These are phyloP conservation scores for Chalciporus sphaerocephalus DNA, from an alignment of 768 basidiomycete genomes.

Conservation along the genomic window DNA sequence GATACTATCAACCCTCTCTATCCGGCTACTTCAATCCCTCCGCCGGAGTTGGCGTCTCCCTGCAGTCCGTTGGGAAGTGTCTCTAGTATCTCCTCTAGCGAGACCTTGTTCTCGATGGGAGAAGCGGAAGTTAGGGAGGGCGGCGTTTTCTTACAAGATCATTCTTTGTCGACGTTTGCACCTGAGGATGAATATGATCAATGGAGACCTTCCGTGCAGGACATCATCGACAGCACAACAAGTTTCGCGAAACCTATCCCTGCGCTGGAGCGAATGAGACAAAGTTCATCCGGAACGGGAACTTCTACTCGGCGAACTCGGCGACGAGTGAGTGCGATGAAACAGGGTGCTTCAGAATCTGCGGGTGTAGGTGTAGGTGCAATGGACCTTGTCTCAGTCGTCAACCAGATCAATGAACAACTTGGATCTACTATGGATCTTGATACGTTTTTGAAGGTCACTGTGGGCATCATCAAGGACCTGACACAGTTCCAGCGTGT, in stretches of 20 bases:
- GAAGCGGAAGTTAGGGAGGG: background rate
- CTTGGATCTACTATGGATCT: slow-evolving; percentile 61
- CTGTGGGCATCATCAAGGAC: slow-evolving; percentile 71
- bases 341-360: background rate
- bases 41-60: background rate
- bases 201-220: slow-evolving; percentile 50
- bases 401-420: slow-evolving; percentile 79
- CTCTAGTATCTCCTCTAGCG: background rate
- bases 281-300: slow-evolving; percentile 26
- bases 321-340: background rate
- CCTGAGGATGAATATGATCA: slow-evolving; percentile 16
- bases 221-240: slow-evolving; percentile 70
- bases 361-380: slow-evolving; percentile 55
- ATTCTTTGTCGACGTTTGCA: background rate
- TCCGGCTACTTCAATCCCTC: slow-evolving; percentile 26
- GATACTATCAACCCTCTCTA: slow-evolving; percentile 71
- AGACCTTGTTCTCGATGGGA: background rate
- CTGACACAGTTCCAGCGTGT: slow-evolving; percentile 79
- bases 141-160: background rate
- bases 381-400: slow-evolving; percentile 77
- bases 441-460: slow-evolving; percentile 65
- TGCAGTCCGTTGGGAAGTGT: background rate
- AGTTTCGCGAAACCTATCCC: slow-evolving; percentile 62
- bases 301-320: background rate
- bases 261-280: slow-evolving; percentile 64